Conservation (phyloP, 768 basidiomycete genomes). For the Pholiota conissans region DNA sequence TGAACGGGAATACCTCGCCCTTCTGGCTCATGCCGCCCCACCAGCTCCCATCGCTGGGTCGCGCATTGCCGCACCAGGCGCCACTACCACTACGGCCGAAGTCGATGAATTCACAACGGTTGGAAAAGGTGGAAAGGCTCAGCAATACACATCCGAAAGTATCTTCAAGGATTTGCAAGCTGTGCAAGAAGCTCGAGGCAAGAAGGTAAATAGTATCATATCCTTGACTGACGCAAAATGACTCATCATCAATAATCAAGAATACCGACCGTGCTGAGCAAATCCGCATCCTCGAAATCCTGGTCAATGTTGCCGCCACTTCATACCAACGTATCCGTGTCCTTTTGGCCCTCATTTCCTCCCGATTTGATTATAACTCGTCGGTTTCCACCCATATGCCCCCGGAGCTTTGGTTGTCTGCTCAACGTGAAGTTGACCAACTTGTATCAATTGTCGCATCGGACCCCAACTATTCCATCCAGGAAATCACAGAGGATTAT, state of each 20-base stretch:
- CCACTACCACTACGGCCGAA: slow-evolving; percentile 57
- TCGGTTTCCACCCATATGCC: slow-evolving; percentile 88
- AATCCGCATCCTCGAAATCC: slow-evolving; percentile 85
- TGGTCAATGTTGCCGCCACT: slow-evolving; percentile 83
- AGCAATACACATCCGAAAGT: slow-evolving; percentile 79
- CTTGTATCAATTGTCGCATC: slow-evolving; percentile 77
- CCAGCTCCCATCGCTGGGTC: slow-evolving; percentile 33
- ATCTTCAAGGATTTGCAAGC: slow-evolving; percentile 92
- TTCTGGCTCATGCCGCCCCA: slow-evolving; percentile 45
- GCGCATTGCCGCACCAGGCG: slow-evolving; percentile 33
- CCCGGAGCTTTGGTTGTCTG: slow-evolving; percentile 84
- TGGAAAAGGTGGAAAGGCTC: slow-evolving; percentile 83
- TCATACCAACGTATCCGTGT: slow-evolving; percentile 94
- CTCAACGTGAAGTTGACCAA: slow-evolving; percentile 86
- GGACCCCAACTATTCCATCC: slow-evolving; percentile 77
- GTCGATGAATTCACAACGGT: slow-evolving; percentile 86
- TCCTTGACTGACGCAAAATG: background rate
- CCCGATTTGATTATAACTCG: slow-evolving; percentile 96
- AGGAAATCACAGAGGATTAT: slow-evolving; percentile 87
- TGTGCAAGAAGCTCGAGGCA: slow-evolving; percentile 92
- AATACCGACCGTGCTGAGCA: slow-evolving; percentile 97
- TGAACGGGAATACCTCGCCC: slow-evolving; percentile 67
- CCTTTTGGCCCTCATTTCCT: slow-evolving; percentile 88
- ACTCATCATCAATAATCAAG: slow-evolving; percentile 38
- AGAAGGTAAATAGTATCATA: slow-evolving; percentile 66